Percentiles rank a stretch among this genome's conserved stretches.
These are phyloP conservation scores for Ceratonia siliqua DNA, from an alignment of 306 rosid species.

Conservation along the genomic window DNA sequence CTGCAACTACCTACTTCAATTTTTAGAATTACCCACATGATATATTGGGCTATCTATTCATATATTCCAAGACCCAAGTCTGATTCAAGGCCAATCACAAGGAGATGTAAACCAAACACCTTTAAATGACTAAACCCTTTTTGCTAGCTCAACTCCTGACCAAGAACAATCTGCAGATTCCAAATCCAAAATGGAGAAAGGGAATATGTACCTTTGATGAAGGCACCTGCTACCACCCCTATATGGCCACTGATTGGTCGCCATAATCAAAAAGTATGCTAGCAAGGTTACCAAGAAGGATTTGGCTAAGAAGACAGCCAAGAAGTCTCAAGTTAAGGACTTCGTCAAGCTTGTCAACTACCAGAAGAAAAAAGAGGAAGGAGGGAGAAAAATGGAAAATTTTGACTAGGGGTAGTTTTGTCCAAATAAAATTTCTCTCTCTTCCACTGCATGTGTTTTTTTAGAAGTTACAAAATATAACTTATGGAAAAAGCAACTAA, in stretches of 20 bases:
- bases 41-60: conserved; percentile 52
- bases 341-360: conserved; percentile 48
- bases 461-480: too few relatives aligned
- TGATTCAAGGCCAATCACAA: conserved; percentile 28
- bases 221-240: conserved; percentile 45
- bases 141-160: conserved; percentile 18
- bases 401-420: too few relatives aligned
- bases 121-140: conserved; percentile 25
- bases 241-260: conserved; percentile 46
- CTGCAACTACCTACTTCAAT: conserved; percentile 37
- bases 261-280: conserved; percentile 44
- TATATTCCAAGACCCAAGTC: conserved; percentile 37
- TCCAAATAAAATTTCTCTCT: too few relatives aligned
- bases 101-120: conserved; percentile 19
- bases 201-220: conserved; percentile 50
- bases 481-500: too few relatives aligned
- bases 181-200: too few relatives aligned
- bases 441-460: too few relatives aligned
- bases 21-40: conserved; percentile 42
- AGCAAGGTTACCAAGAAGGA: conserved; percentile 47
- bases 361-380: too few relatives aligned
- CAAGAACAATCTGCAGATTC: too few relatives aligned
- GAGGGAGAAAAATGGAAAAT: too few relatives aligned
- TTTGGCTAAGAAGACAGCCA: conserved; percentile 46
- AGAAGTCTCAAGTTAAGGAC: conserved; percentile 52